Evolutionary conservation across 805 yeast species (phyloP).

Genomic region (Candida cerambycidarum): DNA sequence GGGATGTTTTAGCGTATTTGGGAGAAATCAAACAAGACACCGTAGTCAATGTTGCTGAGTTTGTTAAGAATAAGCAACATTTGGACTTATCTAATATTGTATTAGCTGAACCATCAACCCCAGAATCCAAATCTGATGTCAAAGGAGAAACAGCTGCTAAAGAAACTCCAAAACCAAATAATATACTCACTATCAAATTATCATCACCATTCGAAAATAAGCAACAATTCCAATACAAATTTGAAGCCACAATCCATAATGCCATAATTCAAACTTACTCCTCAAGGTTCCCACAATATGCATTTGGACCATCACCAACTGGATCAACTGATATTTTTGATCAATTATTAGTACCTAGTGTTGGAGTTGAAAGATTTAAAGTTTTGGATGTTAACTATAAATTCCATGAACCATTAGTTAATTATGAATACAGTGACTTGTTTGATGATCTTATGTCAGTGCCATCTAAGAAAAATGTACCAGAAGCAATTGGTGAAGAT

Average conservation of each 20-base stretch:
- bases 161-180: conserved; percentile 27
- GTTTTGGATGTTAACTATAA: conserved; percentile 28
- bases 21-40: conserved; percentile 67
- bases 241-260: conserved; percentile 29
- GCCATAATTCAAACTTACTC: conserved; percentile 34
- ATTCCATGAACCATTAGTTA: conserved; percentile 14
- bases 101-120: conserved; percentile 39
- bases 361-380: conserved; percentile 34
- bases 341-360: conserved; percentile 38
- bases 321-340: conserved; percentile 31
- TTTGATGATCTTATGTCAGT: conserved; percentile 10
- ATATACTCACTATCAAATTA: conserved; percentile 26
- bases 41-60: conserved; percentile 53
- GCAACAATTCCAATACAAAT: conserved; percentile 28
- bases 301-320: conserved; percentile 30
- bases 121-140: conserved; percentile 7
- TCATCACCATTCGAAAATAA: conserved; percentile 27
- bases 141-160: conserved; percentile 9
- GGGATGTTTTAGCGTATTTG: conserved; percentile 83
- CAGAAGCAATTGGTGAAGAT: conserved; percentile 29
- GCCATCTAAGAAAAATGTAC: conserved; percentile 24
- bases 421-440: background rate
- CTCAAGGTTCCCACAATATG: conserved; percentile 36
- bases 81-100: conserved; percentile 63
- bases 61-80: conserved; percentile 54